Percentiles rank a stretch among this genome's conserved stretches.
phyloP scores from a whole-genome alignment of 1,284 basidiomycete genomes.

The Wolfiporia cocos region DNA sequence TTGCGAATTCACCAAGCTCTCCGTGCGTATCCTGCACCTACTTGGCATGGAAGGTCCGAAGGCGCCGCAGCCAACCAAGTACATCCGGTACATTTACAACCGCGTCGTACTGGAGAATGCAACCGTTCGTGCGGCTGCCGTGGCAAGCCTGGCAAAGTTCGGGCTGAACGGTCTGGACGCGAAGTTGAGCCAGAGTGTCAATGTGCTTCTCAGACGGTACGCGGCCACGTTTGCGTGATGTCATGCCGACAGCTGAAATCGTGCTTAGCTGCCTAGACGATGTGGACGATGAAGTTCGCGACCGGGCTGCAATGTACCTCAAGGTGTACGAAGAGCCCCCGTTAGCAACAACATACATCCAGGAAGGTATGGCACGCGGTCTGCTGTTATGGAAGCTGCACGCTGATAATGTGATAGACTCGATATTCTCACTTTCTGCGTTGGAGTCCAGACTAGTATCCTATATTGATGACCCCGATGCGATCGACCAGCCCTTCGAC shows the following conservation, averaged over 20 bases:
- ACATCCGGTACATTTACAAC: slow-evolving; percentile 99
- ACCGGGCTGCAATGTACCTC: slow-evolving; percentile 94
- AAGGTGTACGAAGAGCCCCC: slow-evolving; percentile 77
- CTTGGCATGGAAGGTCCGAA: slow-evolving; percentile 96
- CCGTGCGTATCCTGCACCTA: slow-evolving; percentile 92
- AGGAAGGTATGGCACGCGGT: slow-evolving; percentile 63
- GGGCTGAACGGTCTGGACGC: slow-evolving; percentile 84
- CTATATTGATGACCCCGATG: slow-evolving; percentile 80
- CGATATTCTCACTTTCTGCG: slow-evolving; percentile 83
- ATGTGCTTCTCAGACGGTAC: slow-evolving; percentile 78
- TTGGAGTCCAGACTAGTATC: slow-evolving; percentile 85
- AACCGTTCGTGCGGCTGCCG: slow-evolving; percentile 95
- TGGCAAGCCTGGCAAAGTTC: slow-evolving; percentile 93
- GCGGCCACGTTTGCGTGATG: no score
- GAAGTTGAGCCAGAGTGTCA: slow-evolving; percentile 80
- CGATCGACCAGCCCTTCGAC: slow-evolving; percentile 72
- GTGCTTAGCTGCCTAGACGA: slow-evolving; percentile 97
- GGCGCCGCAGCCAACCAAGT: slow-evolving; percentile 93
- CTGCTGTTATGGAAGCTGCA: not conserved
- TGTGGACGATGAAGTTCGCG: slow-evolving; percentile 98
- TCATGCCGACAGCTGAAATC: no score
- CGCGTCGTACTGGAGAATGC: slow-evolving; percentile 98
- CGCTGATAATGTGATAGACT: slow-evolving; percentile 48
- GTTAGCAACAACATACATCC: slow-evolving; percentile 83
- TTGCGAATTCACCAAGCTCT: slow-evolving; percentile 99